These are phyloP conservation scores for Pseudotsuga menziesii DNA, from an alignment of 75 land plant genomes.

Conservation along the genomic window DNA sequence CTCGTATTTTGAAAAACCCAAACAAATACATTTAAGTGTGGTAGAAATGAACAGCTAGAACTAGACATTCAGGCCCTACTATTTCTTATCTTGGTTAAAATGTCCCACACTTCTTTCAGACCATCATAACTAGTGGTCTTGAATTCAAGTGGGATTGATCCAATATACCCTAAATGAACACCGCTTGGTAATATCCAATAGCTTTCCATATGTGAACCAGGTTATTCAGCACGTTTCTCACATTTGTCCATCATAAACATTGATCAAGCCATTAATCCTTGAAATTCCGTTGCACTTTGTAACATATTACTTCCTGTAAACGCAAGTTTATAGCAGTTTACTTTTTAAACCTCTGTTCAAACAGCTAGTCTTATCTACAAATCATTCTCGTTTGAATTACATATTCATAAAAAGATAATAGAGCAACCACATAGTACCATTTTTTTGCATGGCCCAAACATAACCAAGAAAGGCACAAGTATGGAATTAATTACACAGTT, in stretches of 20 bases:
- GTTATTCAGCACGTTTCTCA: background rate
- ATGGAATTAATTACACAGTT: background rate
- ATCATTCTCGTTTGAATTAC: background rate
- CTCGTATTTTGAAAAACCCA: background rate
- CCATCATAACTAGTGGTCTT: background rate
- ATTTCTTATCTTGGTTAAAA: background rate
- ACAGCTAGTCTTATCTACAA: background rate
- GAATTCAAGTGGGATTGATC: background rate
- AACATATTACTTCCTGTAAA: background rate
- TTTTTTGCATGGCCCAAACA: background rate
- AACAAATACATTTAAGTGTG: background rate
- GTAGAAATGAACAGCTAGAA: background rate
- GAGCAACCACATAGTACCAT: background rate
- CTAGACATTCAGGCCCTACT: background rate
- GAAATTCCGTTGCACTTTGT: too few species aligned
- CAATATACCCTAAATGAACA: background rate
- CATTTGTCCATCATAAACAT: background rate
- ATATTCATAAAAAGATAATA: background rate
- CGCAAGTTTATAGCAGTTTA: background rate
- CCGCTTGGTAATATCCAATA: background rate
- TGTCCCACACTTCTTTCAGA: background rate
- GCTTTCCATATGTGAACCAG: background rate
- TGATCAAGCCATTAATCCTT: background rate
- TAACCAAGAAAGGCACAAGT: background rate
- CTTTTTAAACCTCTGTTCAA: background rate